Conservation (phyloP, 2,329 filamentous ascomycete species). For the Trichoderma polysporum region DNA sequence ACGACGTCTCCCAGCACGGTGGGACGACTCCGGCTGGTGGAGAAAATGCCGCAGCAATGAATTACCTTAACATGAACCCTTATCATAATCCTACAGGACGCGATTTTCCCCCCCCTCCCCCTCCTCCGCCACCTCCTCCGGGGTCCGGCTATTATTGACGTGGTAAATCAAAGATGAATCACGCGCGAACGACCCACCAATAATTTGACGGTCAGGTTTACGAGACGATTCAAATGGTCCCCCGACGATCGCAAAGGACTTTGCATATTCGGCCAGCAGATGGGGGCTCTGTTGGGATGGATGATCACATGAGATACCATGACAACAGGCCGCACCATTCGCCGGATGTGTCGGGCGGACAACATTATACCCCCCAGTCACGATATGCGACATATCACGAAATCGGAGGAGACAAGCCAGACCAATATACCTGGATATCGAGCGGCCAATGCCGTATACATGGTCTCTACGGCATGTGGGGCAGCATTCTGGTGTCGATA, state of each 20-base stretch:
- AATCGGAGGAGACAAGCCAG: background rate
- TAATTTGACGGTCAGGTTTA: background rate
- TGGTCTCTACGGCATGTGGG: background rate
- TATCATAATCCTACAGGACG: constrained; percentile 18
- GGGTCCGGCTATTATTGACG: constrained; percentile 14
- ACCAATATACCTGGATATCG: background rate
- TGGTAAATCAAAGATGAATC: background rate
- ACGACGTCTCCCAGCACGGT: constrained; percentile 14
- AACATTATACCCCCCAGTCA: background rate
- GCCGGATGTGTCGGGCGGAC: background rate
- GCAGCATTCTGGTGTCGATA: background rate
- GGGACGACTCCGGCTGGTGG: constrained; percentile 9
- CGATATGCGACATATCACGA: background rate
- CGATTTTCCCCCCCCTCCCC: constrained; percentile 6
- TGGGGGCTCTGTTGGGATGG: background rate
- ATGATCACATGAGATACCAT: background rate
- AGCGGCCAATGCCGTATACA: background rate
- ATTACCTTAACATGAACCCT: constrained; percentile 16
- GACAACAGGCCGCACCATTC: background rate
- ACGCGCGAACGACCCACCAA: background rate
- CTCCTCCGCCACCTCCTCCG: background rate
- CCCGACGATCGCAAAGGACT: background rate
- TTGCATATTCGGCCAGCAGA: background rate
- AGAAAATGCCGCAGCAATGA: constrained; percentile 13
- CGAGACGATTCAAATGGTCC: background rate